Evolutionary conservation across 2,329 filamentous ascomycete genomes (phyloP), one percentile per base, ranked within the genome.

Genomic region (Cadophora sp.): DNA sequence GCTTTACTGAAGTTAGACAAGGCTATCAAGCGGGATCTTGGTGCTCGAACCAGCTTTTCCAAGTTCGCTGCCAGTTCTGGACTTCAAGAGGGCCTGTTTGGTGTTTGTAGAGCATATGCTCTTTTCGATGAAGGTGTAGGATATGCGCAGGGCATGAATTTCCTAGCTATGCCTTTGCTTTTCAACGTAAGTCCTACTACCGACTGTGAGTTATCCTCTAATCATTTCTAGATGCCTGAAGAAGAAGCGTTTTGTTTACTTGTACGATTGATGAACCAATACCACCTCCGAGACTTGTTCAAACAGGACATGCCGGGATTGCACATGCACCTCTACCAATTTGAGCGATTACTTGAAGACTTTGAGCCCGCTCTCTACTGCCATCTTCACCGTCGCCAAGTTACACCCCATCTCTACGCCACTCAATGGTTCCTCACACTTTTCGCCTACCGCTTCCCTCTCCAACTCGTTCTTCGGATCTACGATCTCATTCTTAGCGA

Each of bases 121-220:
- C 83, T 99, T 36, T 98, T 94, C 73, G 96, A 99, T 75, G 94
- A 97, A 75, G 91, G 85, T 8, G 96, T 99, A 43, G 95, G 96
- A 39, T 99, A 99, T 79, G 95, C 96, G 0, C 96, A 99, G 79
- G 96, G 96, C 76, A 97, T 99, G 92, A 99, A 98, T 77, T 99
- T 99, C 76, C 88, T 99, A 67, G 92, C 94, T 59, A 98, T 98
- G 94, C 96, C 96, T 27, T 80, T 99, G 20, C 83, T 99, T 1
- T 97, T 99, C 81, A 98, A 97, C 78, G 90, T 92, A 81, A 83
- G 89, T 78, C 18, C 50, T 61, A 50, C 33, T 11, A 27, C 22
- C 18, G 22, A 2, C 24, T 20, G 1, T 14, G 18, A 50, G 22
- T 2, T 71, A 13, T 51, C 74, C 68, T 53, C 47, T 78, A 67